These are phyloP conservation scores for Solidago caesia DNA, from an alignment of 129 eudicot species.

Conservation along the genomic window DNA sequence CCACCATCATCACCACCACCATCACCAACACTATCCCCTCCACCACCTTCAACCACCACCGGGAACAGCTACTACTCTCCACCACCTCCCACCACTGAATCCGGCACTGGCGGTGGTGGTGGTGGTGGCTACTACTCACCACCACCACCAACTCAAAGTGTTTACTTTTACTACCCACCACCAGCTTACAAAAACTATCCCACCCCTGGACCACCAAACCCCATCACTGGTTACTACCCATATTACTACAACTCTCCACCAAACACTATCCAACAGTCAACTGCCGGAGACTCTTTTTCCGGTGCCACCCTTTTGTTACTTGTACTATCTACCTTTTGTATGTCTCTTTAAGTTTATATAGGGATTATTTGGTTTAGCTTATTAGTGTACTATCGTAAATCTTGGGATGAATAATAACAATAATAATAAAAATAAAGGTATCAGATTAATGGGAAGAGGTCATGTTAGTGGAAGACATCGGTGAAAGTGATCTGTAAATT, in stretches of 20 bases:
- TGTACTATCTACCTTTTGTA: constrained; percentile 13
- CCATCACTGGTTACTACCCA: constrained; percentile 73
- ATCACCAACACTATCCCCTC: constrained; percentile 40
- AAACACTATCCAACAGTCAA: constrained; percentile 19
- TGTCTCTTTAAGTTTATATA: background rate
- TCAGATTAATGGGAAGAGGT: background rate
- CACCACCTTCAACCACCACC: background rate
- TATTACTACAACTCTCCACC: constrained; percentile 71
- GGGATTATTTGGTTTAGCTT: too few species aligned
- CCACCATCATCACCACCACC: constrained; percentile 44
- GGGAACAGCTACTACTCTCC: constrained; percentile 22
- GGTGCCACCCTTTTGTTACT: constrained; percentile 22
- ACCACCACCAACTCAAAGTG: constrained; percentile 32
- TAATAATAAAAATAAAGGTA: constrained; percentile 7
- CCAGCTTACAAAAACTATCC: constrained; percentile 36
- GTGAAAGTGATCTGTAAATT: constrained; percentile 44
- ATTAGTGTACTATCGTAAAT: constrained; percentile 11
- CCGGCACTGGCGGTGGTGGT: constrained; percentile 21
- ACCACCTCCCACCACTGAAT: constrained; percentile 32
- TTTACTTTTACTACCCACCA: constrained; percentile 27
- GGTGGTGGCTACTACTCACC: constrained; percentile 40
- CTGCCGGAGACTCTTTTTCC: constrained; percentile 28
- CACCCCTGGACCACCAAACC: constrained; percentile 74
- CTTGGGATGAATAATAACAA: constrained; percentile 25
- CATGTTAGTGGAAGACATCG: constrained; percentile 17